phyloP scores from a whole-genome alignment of 345 rosid species.

The Populus nigra region DNA sequence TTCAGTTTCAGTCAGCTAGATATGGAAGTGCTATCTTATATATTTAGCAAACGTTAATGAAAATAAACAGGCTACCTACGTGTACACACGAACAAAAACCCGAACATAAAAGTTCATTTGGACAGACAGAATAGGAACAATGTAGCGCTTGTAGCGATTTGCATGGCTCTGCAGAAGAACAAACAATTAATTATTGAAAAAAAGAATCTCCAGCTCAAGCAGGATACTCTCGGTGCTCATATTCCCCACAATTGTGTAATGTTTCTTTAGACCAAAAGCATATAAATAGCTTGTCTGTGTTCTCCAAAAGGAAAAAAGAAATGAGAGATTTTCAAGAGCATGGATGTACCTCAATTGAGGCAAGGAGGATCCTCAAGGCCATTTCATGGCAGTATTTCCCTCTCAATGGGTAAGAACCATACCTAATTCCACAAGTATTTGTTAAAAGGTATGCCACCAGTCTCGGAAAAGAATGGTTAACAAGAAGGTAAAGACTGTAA shows the following conservation, averaged over 20 bases:
- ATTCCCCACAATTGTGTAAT: neutral
- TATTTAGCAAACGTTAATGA: neutral
- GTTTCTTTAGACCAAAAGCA: conserved; percentile 1
- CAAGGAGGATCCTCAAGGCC: conserved; percentile 97
- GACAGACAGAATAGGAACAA: conserved; percentile 91
- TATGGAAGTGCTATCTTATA: neutral
- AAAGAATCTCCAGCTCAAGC: neutral
- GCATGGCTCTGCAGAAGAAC: conserved; percentile 83
- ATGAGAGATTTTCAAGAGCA: neutral
- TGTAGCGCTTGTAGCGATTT: conserved; percentile 93
- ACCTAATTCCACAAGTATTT: conserved; percentile 44
- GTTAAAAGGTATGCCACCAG: conserved; percentile 19
- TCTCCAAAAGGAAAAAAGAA: neutral
- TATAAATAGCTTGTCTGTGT: neutral
- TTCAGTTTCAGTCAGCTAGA: conserved; percentile 17
- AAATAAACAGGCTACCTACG: conserved; percentile 52
- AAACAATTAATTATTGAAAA: neutral
- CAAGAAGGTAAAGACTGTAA: conserved; percentile 12
- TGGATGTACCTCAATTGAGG: conserved; percentile 80
- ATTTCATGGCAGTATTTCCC: conserved; percentile 98
- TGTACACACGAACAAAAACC: conserved; percentile 88
- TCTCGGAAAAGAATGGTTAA: conserved; percentile 7
- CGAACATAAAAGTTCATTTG: conserved; percentile 95
- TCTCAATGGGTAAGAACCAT: conserved; percentile 89
- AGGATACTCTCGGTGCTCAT: neutral